A percentile compares a stretch with the other conserved stretches of the same genome.
Conservation (phyloP, 192 early-diverging fungal genomes). For the Gryganskiella cystojenkinii region DNA sequence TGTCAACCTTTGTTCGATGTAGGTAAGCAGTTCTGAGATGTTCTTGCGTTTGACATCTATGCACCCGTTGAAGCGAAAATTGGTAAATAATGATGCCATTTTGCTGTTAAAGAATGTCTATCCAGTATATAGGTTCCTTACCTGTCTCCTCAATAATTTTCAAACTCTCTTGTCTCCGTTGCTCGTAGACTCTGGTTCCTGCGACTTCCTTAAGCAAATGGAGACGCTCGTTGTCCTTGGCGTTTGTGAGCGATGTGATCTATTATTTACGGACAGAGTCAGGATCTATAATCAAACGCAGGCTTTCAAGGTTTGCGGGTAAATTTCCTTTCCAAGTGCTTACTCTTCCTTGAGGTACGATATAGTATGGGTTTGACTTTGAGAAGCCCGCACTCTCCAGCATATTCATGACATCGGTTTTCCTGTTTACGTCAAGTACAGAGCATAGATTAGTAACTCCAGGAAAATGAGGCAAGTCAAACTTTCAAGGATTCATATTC, state of each 20-base stretch:
- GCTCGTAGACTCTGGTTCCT: conserved; percentile 96
- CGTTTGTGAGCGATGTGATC: conserved; percentile 94
- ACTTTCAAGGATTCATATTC: no score
- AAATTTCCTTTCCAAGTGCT: background rate
- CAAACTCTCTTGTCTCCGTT: conserved; percentile 86
- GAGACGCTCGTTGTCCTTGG: conserved; percentile 91
- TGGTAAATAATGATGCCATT: background rate
- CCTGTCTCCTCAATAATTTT: conserved; percentile 95
- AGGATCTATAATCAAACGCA: background rate
- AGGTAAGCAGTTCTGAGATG: conserved; percentile 88
- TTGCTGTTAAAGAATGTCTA: conserved; percentile 11
- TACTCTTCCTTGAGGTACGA: conserved; percentile 97
- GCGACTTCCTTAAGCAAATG: conserved; percentile 97
- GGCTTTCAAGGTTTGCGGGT: background rate
- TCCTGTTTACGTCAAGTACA: conserved; percentile 59
- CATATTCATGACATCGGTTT: conserved; percentile 92
- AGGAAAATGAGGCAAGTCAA: no score
- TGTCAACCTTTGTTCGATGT: conserved; percentile 88
- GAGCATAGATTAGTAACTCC: background rate
- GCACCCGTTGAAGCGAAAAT: background rate
- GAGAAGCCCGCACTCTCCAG: conserved; percentile 97
- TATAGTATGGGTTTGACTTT: conserved; percentile 97
- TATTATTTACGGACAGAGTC: conserved; percentile 25
- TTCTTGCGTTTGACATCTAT: conserved; percentile 82
- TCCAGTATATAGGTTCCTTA: conserved; percentile 17